Evolutionary conservation across 306 rosid genomes (phyloP), one percentile per base, ranked within the genome.

Genomic region (Herpetospermum pedunculosum): DNA sequence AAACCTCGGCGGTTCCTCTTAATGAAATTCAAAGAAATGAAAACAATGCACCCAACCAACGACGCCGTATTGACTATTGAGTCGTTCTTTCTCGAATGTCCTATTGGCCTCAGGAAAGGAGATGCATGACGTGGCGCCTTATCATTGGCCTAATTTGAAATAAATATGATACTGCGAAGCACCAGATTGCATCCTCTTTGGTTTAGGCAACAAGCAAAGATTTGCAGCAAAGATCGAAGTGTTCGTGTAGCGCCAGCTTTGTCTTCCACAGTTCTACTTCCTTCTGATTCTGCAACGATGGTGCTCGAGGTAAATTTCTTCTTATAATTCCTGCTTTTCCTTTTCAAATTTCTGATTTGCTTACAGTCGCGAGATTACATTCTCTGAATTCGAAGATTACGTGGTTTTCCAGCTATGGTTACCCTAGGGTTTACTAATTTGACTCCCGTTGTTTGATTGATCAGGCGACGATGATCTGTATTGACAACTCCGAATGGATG

Each of bases 401-500:
- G 3, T 57, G 14, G 11, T 29, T 15, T 2, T 25, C n/a, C 32
- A 71, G 34, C 77, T 25, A 13, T 23, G 44, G 23, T 49, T 57
- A 21, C 11, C 11, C 63, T 86, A 86, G 94, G 96, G 88, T 85
- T 88, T 79, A 78, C 11, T 25, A 18, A 43, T 18, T 55, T 75
- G 58, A 21, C 37, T 43, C 19, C 12, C 18, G 54, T 49, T 48
- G 37, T 1, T 40, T 4, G 23, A 55, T 38, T 35, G 69, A 49
- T 25, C 57, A 95, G 99, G 97, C 97, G 38, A 94, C 98, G 2
- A 86, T 95, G 97, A 95, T 95, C 83, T 91, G 97, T 59, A 87
- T 95, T 46, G 99, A 95, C 79, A 89, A 95, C 82, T 95, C 97
- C 8, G 96, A 95, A 76, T 95, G 99, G 99, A 91, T 89, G 97